Percentiles rank a stretch among this genome's conserved stretches.
These are phyloP conservation scores for Ramularia endophylla DNA, from an alignment of 2,329 filamentous ascomycete genomes.

Conservation along the genomic window DNA sequence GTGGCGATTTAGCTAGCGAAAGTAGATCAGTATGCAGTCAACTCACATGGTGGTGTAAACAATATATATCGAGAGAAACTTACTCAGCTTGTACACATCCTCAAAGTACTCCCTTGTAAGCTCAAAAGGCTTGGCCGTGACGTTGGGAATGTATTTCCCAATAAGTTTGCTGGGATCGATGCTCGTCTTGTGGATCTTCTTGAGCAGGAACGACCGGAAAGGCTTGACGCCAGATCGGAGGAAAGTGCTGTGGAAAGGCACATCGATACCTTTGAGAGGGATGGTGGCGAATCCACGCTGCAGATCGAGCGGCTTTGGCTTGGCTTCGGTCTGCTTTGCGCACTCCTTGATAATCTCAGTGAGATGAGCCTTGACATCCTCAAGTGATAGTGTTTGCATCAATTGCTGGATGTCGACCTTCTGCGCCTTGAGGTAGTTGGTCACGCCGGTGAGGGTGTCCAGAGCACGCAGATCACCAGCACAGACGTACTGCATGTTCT, in stretches of 20 bases:
- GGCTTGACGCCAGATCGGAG: conserved; percentile 97
- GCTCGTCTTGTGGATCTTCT: conserved; percentile 99
- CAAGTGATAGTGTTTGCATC: conserved; percentile 76
- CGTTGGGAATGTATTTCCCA: conserved; percentile 99
- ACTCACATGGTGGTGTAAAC: no score
- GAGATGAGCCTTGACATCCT: conserved; percentile 85
- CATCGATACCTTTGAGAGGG: conserved; percentile 92
- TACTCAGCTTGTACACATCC: conserved; percentile 88
- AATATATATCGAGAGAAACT: no score
- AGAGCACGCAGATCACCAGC: conserved; percentile 62
- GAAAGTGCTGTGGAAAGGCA: conserved; percentile 99
- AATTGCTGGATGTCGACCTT: conserved; percentile 96
- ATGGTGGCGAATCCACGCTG: conserved; percentile 97
- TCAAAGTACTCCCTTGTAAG: conserved; percentile 99
- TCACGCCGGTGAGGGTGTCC: conserved; percentile 66
- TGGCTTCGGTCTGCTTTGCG: conserved; percentile 78
- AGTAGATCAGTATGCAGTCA: no score
- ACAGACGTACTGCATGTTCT: conserved; percentile 65
- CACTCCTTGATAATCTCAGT: conserved; percentile 86
- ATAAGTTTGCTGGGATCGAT: conserved; percentile 96
- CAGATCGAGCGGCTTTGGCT: conserved; percentile 81
- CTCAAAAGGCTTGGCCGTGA: conserved; percentile 92
- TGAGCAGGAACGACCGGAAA: conserved; percentile 95
- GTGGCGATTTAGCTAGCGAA: conserved; percentile 54
- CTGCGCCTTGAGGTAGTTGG: conserved; percentile 93